Base-by-base conservation (phyloP, 768 basidiomycete species). In the Xanthoconium stramineum region DNA sequence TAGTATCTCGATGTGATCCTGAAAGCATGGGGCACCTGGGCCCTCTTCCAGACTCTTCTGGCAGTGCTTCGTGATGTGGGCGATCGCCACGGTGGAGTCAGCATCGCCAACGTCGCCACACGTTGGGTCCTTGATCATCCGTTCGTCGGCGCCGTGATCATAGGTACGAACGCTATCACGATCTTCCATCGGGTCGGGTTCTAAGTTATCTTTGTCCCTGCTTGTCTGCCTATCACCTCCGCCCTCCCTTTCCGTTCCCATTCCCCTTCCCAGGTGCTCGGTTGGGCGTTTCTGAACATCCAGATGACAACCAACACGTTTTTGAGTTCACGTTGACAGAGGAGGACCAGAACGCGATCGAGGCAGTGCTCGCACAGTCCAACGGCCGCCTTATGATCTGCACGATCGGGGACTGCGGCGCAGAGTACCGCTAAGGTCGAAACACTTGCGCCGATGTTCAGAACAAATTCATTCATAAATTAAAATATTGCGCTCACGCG, bases 1-100 rank as follows among this genome's bases (percentile, higher is more conserved):
- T 57, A 92, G 91, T 93, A 92, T 68, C 83, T 91, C 46, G 90
- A 93, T 62, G 83, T 90, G 77, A 92, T 93, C 58, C 64, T 87
- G 47, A 83, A 81, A 60, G 87, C 81, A 1, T 93, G 91, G 90
- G 91, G 90, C 3, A 77, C 70, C 47, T 93, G 90, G 90, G 61
- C 74, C 9, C 79, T 91, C 29, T 91, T 93, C 70, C 91, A 91
- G 64, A 64, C 72, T 0, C 78, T 93, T 0, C 73, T 93, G 40
- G 52, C 65, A 20, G 78, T 80, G 39, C 76, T 93, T 33, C 80
- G 83, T 20, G 64, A 60, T n/a, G 80, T 92, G 53, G 90, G 83
- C 5, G 80, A 87, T 74, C 81, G 80, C 24, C 85, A 90, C 68
- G 79, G 77, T 20, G 80, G 81, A 12, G 72, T 77, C 45, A 88